Evolutionary conservation across 345 rosid species (phyloP).

Genomic region (Syzygium oleosum): DNA sequence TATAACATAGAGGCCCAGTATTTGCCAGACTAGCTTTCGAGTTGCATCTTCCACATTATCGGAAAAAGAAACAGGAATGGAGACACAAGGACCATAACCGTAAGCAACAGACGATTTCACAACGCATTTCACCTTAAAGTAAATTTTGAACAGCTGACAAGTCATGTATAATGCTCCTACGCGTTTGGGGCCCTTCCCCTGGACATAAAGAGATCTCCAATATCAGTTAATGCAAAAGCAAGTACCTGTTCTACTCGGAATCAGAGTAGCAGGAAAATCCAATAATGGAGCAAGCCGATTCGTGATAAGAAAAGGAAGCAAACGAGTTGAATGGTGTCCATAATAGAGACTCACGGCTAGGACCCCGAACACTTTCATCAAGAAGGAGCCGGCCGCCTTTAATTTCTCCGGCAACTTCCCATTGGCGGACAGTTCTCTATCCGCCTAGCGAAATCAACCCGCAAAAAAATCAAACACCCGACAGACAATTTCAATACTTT

Average conservation of each 20-base stretch:
- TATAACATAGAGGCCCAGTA: background rate
- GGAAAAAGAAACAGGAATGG: background rate
- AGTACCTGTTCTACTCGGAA: background rate
- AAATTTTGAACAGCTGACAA: conserved; percentile 88
- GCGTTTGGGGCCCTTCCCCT: conserved; percentile 96
- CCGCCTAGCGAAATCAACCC: conserved; percentile 47
- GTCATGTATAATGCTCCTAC: conserved; percentile 94
- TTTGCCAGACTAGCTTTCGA: background rate
- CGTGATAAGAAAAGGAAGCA: background rate
- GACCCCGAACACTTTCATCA: conserved; percentile 92
- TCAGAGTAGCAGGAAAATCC: background rate
- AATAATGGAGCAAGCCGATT: background rate
- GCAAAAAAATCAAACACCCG: background rate
- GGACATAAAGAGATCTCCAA: conserved; percentile 3
- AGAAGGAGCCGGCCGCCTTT: conserved; percentile 93
- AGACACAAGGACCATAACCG: background rate
- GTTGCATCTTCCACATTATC: background rate
- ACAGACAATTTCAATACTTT: background rate
- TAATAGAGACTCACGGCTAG: conserved; percentile 67
- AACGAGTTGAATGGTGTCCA: background rate
- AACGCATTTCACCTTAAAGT: conserved; percentile 61
- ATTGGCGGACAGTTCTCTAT: conserved; percentile 58
- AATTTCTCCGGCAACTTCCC: conserved; percentile 93
- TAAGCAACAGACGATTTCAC: background rate
- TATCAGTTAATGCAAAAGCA: background rate